Evolutionary conservation across 2,329 filamentous ascomycete genomes (phyloP).

Genomic region (Aspergillus brasiliensis): DNA sequence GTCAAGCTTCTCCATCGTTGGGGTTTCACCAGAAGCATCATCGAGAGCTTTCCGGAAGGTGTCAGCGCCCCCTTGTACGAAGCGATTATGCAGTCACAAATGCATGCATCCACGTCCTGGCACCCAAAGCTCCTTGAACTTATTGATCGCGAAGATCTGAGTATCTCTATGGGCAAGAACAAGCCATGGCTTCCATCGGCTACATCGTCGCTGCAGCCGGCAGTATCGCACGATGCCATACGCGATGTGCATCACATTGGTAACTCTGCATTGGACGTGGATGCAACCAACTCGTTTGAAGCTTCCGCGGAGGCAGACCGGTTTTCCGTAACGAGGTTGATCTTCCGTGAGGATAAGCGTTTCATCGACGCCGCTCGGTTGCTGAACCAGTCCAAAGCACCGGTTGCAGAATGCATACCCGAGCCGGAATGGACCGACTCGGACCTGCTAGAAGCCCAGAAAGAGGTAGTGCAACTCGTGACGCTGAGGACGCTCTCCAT

Average conservation of each 20-base stretch:
- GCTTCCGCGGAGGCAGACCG: slow-evolving; percentile 82
- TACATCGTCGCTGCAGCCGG: slow-evolving; percentile 33
- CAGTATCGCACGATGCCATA: slow-evolving; percentile 65
- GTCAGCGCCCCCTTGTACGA: slow-evolving; percentile 80
- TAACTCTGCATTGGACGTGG: slow-evolving; percentile 50
- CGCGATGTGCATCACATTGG: slow-evolving; percentile 82
- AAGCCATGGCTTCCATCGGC: slow-evolving; percentile 37
- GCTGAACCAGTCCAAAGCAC: slow-evolving; percentile 80
- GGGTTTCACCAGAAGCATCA: slow-evolving; percentile 62
- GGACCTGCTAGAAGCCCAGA: slow-evolving; percentile 87
- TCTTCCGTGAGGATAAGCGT: slow-evolving; percentile 90
- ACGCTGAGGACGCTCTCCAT: slow-evolving; percentile 87
- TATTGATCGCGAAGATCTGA: slow-evolving; percentile 80
- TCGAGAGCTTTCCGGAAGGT: slow-evolving; percentile 84
- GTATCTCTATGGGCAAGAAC: slow-evolving; percentile 60
- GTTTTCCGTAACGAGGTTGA: slow-evolving; percentile 76
- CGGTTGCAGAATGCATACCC: slow-evolving; percentile 74
- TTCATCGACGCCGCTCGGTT: slow-evolving; percentile 82
- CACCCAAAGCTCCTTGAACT: slow-evolving; percentile 69
- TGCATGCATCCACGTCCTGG: slow-evolving; percentile 79
- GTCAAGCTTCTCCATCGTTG: slow-evolving; percentile 74
- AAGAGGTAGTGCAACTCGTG: slow-evolving; percentile 81
- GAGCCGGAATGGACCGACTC: slow-evolving; percentile 80
- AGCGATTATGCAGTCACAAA: slow-evolving; percentile 79
- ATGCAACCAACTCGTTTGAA: slow-evolving; percentile 63